A percentile compares a stretch with the other conserved stretches of the same genome.
Conservation (phyloP, 2,329 filamentous ascomycete genomes). For the Claviceps arundinis region DNA sequence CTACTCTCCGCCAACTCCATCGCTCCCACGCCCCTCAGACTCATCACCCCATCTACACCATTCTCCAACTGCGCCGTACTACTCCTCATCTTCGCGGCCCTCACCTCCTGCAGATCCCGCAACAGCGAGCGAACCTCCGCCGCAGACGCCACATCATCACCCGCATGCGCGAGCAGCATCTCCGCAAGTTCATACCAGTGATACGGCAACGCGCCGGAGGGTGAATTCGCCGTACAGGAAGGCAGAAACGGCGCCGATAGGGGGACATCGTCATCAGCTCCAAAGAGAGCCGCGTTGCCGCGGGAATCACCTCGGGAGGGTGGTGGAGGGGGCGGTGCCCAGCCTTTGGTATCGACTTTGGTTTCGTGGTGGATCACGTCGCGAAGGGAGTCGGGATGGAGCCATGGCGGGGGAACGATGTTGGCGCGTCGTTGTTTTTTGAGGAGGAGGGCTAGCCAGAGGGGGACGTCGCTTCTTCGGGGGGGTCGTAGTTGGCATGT, state of each 20-base stretch:
- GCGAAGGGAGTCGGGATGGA: constrained; percentile 61
- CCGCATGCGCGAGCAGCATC: constrained; percentile 70
- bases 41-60: constrained; percentile 58
- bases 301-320: constrained; percentile 37
- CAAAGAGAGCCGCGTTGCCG: constrained; percentile 21
- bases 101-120: constrained; percentile 72
- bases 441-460: constrained; percentile 90
- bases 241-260: constrained; percentile 66
- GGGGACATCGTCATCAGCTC: constrained; percentile 14
- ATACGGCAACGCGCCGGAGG: constrained; percentile 65
- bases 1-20: constrained; percentile 87
- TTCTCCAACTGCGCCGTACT: constrained; percentile 60
- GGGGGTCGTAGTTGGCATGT: constrained; percentile 69
- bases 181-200: constrained; percentile 92
- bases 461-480: constrained; percentile 62
- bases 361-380: constrained; percentile 74
- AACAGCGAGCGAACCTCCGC: constrained; percentile 64
- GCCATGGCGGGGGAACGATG: constrained; percentile 83
- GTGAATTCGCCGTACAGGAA: constrained; percentile 56
- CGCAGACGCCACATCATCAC: constrained; percentile 64
- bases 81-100: constrained; percentile 76
- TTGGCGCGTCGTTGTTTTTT: constrained; percentile 91
- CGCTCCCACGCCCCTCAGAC: constrained; percentile 63
- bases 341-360: constrained; percentile 53
- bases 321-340: constrained; percentile 63